These are phyloP conservation scores for Albophoma yamanashiensis DNA, from an alignment of 2,329 filamentous ascomycete genomes.

Conservation along the genomic window DNA sequence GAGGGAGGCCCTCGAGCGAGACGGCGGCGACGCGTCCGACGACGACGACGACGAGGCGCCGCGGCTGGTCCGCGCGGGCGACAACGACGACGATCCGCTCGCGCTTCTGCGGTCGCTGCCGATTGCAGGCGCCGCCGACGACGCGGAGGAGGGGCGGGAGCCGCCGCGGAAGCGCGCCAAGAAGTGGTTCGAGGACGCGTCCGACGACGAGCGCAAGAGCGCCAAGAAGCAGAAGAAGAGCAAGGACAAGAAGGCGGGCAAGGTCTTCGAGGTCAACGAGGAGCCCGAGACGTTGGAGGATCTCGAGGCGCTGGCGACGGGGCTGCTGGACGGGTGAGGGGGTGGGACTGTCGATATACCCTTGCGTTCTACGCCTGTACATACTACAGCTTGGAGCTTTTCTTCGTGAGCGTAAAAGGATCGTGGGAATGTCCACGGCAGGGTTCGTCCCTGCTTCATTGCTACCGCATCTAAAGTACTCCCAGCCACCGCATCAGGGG, in stretches of 20 bases:
- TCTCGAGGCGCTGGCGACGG: constrained; percentile 65
- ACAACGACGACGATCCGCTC: constrained; percentile 41
- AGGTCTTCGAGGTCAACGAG: constrained; percentile 50
- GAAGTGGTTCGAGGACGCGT: constrained; percentile 71
- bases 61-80: constrained; percentile 25
- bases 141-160: constrained; percentile 24
- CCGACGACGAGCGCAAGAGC: constrained; percentile 35
- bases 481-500: background rate
- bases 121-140: constrained; percentile 24
- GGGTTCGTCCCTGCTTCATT: background rate
- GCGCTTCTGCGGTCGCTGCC: constrained; percentile 49
- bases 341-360: background rate
- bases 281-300: constrained; percentile 74
- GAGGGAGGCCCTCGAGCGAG: constrained; percentile 37
- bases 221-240: constrained; percentile 22
- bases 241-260: constrained; percentile 33
- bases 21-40: constrained; percentile 13
- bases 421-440: background rate
- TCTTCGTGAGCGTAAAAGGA: background rate
- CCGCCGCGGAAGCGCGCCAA: constrained; percentile 49
- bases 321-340: constrained; percentile 45
- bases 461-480: background rate
- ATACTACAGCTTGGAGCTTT: background rate
- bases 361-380: background rate
- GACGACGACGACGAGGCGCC: constrained; percentile 15